Conservation (phyloP, 2,329 filamentous ascomycete genomes). For the Ophiobolus disseminans region DNA sequence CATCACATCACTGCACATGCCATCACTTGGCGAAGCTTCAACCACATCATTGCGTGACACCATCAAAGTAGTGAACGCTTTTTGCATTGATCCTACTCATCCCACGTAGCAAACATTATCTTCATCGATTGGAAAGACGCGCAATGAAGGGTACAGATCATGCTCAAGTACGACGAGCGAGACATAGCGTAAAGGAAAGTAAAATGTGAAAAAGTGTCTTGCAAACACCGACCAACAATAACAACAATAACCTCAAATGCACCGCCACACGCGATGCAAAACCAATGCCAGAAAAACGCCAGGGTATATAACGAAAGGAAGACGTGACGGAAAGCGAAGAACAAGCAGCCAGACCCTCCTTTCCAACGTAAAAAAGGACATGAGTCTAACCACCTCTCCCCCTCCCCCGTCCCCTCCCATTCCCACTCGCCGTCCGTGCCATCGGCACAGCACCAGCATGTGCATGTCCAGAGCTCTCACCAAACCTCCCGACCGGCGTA, state of each 20-base stretch:
- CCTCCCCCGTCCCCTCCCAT: constrained; percentile 43
- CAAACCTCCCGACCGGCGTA: constrained; percentile 45
- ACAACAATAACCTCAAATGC: not conserved
- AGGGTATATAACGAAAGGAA: constrained; percentile 10
- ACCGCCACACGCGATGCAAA: not conserved
- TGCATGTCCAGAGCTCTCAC: constrained; percentile 31
- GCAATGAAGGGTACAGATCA: too few species aligned
- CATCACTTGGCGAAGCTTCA: too few species aligned
- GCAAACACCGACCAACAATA: not conserved
- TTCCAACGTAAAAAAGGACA: too few species aligned
- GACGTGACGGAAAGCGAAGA: not conserved
- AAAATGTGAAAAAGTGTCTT: too few species aligned
- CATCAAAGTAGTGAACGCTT: too few species aligned
- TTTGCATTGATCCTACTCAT: too few species aligned
- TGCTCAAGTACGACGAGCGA: too few species aligned
- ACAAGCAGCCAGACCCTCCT: not conserved
- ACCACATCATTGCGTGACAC: too few species aligned
- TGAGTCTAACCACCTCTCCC: constrained; percentile 15
- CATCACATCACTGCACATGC: too few species aligned
- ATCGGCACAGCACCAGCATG: constrained; percentile 44
- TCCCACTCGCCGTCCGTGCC: constrained; percentile 48
- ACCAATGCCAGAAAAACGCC: constrained; percentile 2
- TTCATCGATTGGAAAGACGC: too few species aligned
- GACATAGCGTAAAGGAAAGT: too few species aligned
- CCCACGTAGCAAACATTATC: too few species aligned